A percentile compares a stretch with the other conserved stretches of the same genome.
Conservation (phyloP, 768 basidiomycete genomes). For the Tylopilus subfusipes region DNA sequence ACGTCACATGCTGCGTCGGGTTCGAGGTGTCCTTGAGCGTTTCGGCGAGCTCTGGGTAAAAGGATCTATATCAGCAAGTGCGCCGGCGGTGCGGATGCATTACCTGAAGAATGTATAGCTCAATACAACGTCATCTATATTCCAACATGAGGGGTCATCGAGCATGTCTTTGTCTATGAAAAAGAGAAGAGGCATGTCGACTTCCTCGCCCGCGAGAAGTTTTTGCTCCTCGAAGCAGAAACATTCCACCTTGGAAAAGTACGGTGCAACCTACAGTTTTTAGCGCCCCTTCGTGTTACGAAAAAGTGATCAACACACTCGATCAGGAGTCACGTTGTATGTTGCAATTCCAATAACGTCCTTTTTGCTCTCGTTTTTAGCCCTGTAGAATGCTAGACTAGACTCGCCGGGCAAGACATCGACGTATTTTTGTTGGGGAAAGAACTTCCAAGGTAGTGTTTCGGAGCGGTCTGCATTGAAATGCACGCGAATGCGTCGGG, state of each 20-base stretch:
- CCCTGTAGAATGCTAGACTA: conserved; percentile 93
- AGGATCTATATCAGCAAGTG: neutral
- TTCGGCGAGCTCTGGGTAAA: conserved; percentile 71
- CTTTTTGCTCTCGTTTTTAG: conserved; percentile 76
- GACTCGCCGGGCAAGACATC: conserved; percentile 94
- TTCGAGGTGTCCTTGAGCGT: conserved; percentile 79
- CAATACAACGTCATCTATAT: conserved; percentile 86
- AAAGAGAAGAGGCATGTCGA: conserved; percentile 97
- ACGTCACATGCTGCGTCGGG: conserved; percentile 83
- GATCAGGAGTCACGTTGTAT: conserved; percentile 97
- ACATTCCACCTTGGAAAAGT: conserved; percentile 99
- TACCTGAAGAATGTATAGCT: conserved; percentile 99
- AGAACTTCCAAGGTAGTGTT: conserved; percentile 89
- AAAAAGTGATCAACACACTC: conserved; percentile 49
- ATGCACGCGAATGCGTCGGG: conserved; percentile 82
- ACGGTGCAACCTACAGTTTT: conserved; percentile 77
- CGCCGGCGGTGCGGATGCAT: neutral
- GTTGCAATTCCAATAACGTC: conserved; percentile 99
- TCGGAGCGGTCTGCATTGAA: conserved; percentile 94
- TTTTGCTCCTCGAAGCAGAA: conserved; percentile 99
- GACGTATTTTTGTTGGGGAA: conserved; percentile 86
- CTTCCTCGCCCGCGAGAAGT: conserved; percentile 90
- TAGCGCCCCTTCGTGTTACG: neutral
- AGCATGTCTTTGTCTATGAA: conserved; percentile 98
- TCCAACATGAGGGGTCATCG: conserved; percentile 85